Conservation (phyloP, 352 stramenopile genomes). For the Phytophthora agathidicida region DNA sequence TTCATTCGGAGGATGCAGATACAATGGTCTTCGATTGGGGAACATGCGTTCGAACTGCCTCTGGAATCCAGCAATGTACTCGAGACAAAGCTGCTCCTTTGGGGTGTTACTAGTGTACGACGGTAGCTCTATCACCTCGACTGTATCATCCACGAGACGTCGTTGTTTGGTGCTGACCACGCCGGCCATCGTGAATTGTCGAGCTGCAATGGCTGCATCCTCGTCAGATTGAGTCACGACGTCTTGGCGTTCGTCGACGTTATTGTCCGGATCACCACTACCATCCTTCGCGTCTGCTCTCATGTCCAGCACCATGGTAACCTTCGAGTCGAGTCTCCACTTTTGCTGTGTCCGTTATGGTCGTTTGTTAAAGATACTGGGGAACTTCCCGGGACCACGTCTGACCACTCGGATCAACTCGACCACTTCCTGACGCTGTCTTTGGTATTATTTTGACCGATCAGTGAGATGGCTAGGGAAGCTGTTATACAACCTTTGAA, state of each 20-base stretch:
- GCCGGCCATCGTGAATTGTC: constrained; percentile 77
- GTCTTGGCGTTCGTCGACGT: constrained; percentile 56
- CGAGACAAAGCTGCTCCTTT: constrained; percentile 93
- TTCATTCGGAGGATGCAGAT: constrained; percentile 93
- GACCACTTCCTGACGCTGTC: no score
- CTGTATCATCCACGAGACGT: constrained; percentile 68
- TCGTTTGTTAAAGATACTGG: no score
- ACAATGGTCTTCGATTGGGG: constrained; percentile 71
- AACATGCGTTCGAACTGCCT: constrained; percentile 92
- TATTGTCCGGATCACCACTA: constrained; percentile 6
- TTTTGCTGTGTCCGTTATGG: no score
- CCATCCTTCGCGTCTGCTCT: constrained; percentile 59
- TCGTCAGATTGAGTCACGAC: constrained; percentile 62
- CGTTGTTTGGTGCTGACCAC: constrained; percentile 84
- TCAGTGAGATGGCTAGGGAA: no score
- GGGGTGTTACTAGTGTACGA: constrained; percentile 71
- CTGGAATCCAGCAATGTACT: constrained; percentile 94
- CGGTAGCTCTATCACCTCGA: constrained; percentile 26
- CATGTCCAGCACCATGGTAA: constrained; percentile 48
- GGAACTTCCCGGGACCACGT: no score
- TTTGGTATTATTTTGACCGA: no score
- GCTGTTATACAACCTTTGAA: no score
- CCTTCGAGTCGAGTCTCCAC: neutral
- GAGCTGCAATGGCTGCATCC: constrained; percentile 56
- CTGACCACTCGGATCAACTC: no score